Evolutionary conservation across 148 eudicot species (phyloP), one percentile per base, ranked within the genome.

Genomic region (Tetragonia tetragonoides): DNA sequence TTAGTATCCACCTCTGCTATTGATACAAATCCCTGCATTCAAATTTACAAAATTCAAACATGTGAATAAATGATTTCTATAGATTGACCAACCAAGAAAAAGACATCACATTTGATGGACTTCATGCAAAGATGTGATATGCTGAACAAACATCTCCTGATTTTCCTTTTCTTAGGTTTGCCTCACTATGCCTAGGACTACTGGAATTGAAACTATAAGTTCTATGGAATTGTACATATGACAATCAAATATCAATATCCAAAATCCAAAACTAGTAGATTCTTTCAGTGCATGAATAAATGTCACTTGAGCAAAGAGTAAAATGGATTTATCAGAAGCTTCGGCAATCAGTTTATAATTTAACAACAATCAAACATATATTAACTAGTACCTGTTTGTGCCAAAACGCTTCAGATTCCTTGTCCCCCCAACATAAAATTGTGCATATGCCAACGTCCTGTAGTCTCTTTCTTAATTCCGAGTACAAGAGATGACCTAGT

Each of bases 351-450:
- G 8, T 37, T n/a, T 39, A 16, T 37, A 39, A 59, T 51, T 66
- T 28, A 21, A 46, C 17, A 11, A 38, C 69, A 54, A 63, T 23
- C 10, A 68, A n/a, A 64, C 23, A 70, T 5, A 49, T 21, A 49
- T 24, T 18, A 24, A 28, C 14, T 0, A 46, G 9, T 87, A 92
- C 98, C 97, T 94, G 95, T 80, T 92, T 94, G 59, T 83, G 81
- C 98, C 98, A 94, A 88, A 94, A 94, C 81, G 92, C 97, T 85
- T 92, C 90, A 63, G 98, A 92, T 80, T 90, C 93, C 72, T 85
- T 79, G 83, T 94, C 97, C 66, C 91, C 98, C 98, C 98, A 92
- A 66, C 98, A 94, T 56, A 90, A 84, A 80, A 94, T 66, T 65
- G 91, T 86, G 53, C 81, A 79, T 76, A 90, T 81, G 64, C 98